Base-by-base conservation (phyloP, 805 yeast species). In the Candida vaughaniae region DNA sequence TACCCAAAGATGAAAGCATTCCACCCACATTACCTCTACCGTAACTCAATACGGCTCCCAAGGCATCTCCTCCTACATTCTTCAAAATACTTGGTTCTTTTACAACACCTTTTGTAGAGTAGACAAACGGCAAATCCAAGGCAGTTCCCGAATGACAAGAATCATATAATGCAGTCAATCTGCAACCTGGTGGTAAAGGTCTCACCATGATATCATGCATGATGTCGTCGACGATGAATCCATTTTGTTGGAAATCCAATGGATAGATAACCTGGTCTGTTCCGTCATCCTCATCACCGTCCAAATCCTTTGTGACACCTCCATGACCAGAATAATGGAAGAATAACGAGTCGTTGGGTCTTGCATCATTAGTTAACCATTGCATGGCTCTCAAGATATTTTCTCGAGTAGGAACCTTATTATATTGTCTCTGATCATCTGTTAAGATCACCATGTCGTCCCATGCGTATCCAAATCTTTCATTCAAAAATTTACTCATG, bases 261-360 rank as follows among this genome's bases (percentile, higher is more conserved):
- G 69, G 69, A 38, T 62, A 63, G 25, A 64, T 60, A 11, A 60
- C 66, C 20, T 62, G 66, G 36, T 64, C 69, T 31, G 25, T 51
- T 1, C 69, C 69, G 26, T 53, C 52, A 16, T 61, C 68, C 42
- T 64, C 69, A 36, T 62, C 69, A 5, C 69, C 69, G 38, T 62
- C 61, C 33, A 46, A 40, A 45, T 64, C 69, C 31, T 54, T 49
- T 6, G 67, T 62, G 10, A 49, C 47, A 25, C 69, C 69, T 12
- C 69, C 69, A 43, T 64, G 69, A n/a, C 69, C 69, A 6, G 62
- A 55, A 36, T 60, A 64, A 41, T 63, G 69, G 52, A 64, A 63
- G 26, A 63, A 62, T 33, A 64, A 53, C 26, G 69, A 63, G 36
- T 62, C 68, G 43, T 62, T 58, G 6, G 69, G 69, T 23, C 56